Conservation (phyloP, 768 basidiomycete species). For the Auricularia auricula-judae region DNA sequence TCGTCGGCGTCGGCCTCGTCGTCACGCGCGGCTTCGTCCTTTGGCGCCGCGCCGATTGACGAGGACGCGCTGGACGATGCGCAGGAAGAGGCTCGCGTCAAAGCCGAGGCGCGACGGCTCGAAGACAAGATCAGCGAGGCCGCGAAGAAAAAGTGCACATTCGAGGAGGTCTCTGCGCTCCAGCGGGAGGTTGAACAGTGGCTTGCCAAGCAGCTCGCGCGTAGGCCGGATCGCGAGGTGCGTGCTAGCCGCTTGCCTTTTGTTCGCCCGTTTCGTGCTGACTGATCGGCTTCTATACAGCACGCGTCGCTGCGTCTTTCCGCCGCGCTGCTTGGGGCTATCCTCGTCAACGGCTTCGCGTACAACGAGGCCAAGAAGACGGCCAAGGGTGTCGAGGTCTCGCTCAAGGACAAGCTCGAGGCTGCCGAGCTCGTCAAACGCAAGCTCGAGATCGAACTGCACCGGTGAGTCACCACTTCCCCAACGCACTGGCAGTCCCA, state of each 20-base stretch:
- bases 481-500: not conserved
- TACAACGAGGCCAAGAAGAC: slow-evolving; percentile 66
- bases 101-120: slow-evolving; percentile 49
- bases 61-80: slow-evolving; percentile 18
- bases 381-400: slow-evolving; percentile 50
- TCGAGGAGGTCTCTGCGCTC: slow-evolving; percentile 70
- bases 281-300: slow-evolving; percentile 21
- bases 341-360: slow-evolving; percentile 71
- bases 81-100: slow-evolving; percentile 1
- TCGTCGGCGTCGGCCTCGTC: slow-evolving; percentile 48
- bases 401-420: slow-evolving; percentile 54
- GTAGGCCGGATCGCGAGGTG: slow-evolving; percentile 46
- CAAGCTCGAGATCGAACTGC: slow-evolving; percentile 59
- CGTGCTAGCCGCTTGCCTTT: slow-evolving; percentile 15
- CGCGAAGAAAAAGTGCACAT: slow-evolving; percentile 77
- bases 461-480: slow-evolving; percentile 39
- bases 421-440: slow-evolving; percentile 45
- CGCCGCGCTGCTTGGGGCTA: slow-evolving; percentile 69
- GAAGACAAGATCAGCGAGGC: slow-evolving; percentile 72
- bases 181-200: slow-evolving; percentile 73
- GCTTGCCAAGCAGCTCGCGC: slow-evolving; percentile 49
- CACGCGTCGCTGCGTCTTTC: slow-evolving; percentile 61
- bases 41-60: slow-evolving; percentile 22
- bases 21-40: slow-evolving; percentile 34
- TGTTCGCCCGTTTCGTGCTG: not conserved